Evolutionary conservation across 345 rosid genomes (phyloP), one percentile per base, ranked within the genome.

Genomic region (Populus nigra): DNA sequence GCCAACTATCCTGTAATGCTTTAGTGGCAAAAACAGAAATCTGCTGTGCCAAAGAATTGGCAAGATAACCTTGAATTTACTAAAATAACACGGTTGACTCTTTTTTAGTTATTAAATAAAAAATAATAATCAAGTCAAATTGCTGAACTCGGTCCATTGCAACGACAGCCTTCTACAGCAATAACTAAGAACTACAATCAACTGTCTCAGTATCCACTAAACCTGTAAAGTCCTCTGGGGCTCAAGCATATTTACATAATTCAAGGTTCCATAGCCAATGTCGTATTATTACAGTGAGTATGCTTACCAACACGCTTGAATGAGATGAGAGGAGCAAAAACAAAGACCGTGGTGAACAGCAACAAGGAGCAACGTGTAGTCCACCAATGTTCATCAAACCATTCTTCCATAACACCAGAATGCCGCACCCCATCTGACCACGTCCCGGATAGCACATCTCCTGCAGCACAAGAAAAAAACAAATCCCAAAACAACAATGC

Each of bases 361-460:
- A 91, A 81, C 87, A 88, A 79, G 68, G 81, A 55, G 25, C 79
- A 84, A 22, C 90, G 89, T 15, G 88, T 45, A 33, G 90, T 89
- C 90, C 87, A 91, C 91, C 90, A 86, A 20, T 80, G 85, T 62
- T 76, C 86, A 78, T 90, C 89, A 41, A 88, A 74, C 93, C 93
- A 91, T 80, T 88, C 89, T 69, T 85, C 88, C 65, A 86, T 73
- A 20, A 91, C 74, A 25, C 94, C 93, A 2, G 79, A 80, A 80
- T 91, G 92, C 47, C 78, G 89, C 76, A 79, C 83, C 36, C 89
- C 84, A 39, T 62, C 81, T 20, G 80, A 70, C 88, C 84, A 74
- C 7, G 90, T 86, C 69, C 90, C 94, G 1, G 89, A 89, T 47
- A 91, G 73, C 76, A 91, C 92, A 76, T 91, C 94, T 61, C 92